Evolutionary conservation across 192 early-diverging fungal genomes (phyloP).

Genomic region (Obelidium mucronatum): DNA sequence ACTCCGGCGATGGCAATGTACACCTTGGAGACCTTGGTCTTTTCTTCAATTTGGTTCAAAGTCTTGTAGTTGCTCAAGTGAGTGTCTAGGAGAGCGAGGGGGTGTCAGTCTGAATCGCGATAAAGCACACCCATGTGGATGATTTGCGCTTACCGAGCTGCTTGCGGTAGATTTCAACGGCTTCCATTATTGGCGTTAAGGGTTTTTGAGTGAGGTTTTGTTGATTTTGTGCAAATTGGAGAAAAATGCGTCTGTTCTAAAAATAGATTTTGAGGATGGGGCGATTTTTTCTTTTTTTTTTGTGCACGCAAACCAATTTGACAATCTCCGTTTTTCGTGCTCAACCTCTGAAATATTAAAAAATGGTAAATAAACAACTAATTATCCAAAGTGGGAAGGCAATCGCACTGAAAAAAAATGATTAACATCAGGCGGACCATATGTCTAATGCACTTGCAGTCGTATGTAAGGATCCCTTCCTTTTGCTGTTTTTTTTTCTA

Average conservation of each 20-base stretch:
- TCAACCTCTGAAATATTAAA: too few species aligned
- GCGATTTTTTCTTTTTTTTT: background rate
- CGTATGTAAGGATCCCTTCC: conserved; percentile 16
- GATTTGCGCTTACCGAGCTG: conserved; percentile 8
- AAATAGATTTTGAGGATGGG: too few species aligned
- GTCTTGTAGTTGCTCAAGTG: conserved; percentile 49
- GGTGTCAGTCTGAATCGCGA: background rate
- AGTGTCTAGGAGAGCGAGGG: conserved; percentile 30
- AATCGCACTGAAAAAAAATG: background rate
- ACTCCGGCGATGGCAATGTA: conserved; percentile 46
- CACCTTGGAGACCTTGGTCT: conserved; percentile 51
- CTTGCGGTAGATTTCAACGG: conserved; percentile 33
- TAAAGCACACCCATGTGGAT: background rate
- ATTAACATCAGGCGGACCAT: conserved; percentile 24
- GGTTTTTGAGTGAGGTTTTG: too few species aligned
- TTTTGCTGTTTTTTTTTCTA: background rate
- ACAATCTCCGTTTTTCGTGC: background rate
- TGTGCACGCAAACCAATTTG: background rate
- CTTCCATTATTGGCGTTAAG: too few species aligned
- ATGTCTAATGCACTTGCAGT: conserved; percentile 27
- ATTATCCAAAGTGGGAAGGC: too few species aligned
- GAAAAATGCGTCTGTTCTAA: too few species aligned
- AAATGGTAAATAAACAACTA: too few species aligned
- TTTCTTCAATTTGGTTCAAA: conserved; percentile 42
- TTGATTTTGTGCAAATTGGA: too few species aligned